phyloP scores from a whole-genome alignment of 2,329 filamentous ascomycete species.

The Decorospora gaudefroyi region DNA sequence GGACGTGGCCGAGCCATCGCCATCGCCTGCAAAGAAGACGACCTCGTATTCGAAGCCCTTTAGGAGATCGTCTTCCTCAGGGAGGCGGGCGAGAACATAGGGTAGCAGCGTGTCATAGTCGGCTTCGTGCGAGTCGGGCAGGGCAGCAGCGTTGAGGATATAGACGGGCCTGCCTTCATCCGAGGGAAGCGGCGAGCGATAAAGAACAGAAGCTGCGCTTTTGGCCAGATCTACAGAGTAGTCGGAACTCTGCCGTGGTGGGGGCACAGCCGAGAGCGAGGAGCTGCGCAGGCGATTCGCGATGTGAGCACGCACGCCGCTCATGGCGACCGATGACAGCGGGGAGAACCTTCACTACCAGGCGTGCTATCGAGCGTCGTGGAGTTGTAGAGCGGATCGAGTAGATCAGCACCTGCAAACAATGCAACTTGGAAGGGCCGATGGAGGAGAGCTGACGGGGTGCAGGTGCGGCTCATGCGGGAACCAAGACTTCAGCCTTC shows the following conservation, averaged over 20 bases:
- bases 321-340: constrained; percentile 32
- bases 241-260: constrained; percentile 51
- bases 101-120: constrained; percentile 61
- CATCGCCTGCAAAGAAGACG: constrained; percentile 62
- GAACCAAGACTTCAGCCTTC: too few species aligned
- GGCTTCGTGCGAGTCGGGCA: constrained; percentile 58
- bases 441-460: constrained; percentile 12
- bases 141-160: constrained; percentile 61
- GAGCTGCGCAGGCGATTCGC: constrained; percentile 48
- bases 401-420: constrained; percentile 20
- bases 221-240: constrained; percentile 56
- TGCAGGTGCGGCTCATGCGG: constrained; percentile 13
- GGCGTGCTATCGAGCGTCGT: background rate
- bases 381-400: background rate
- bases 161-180: constrained; percentile 57
- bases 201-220: constrained; percentile 59
- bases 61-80: constrained; percentile 60
- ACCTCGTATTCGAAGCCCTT: constrained; percentile 60
- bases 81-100: constrained; percentile 60
- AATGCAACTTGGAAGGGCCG: constrained; percentile 1
- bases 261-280: constrained; percentile 55
- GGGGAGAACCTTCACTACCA: constrained; percentile 1
- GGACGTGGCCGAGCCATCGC: constrained; percentile 50
- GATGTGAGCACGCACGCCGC: constrained; percentile 46
- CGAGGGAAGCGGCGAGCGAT: constrained; percentile 58